Conservation (phyloP, 129 eudicot species). For the Pittosporum tobira region DNA sequence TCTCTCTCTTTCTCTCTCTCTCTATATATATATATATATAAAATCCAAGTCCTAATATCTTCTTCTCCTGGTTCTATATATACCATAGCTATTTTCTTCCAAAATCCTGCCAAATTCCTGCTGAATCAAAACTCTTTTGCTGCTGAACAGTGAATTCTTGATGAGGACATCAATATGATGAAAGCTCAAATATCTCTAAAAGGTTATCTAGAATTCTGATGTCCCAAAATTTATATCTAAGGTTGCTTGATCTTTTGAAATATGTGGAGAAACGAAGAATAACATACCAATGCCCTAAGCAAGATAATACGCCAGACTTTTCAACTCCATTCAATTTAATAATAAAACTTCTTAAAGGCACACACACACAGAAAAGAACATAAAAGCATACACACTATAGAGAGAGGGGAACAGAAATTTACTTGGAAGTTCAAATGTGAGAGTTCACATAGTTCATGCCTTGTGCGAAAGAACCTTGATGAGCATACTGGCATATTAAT, state of each 20-base stretch:
- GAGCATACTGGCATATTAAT: slow-evolving; percentile 52
- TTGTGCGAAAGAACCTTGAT: slow-evolving; percentile 69
- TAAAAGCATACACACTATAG: neutral
- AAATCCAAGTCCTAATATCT: too few species aligned
- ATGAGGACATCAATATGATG: too few species aligned
- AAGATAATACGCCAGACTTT: neutral
- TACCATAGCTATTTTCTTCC: too few species aligned
- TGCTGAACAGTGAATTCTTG: too few species aligned
- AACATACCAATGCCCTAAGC: neutral
- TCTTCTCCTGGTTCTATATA: too few species aligned
- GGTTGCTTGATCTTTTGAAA: neutral
- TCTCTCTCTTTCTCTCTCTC: too few species aligned
- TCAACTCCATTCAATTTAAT: neutral
- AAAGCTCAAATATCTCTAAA: neutral
- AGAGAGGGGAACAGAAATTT: slow-evolving; percentile 15
- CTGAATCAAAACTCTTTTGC: too few species aligned
- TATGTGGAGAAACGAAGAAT: neutral
- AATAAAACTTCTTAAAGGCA: too few species aligned
- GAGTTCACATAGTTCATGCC: slow-evolving; percentile 66
- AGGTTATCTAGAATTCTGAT: neutral
- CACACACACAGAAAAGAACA: neutral
- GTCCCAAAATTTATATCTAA: neutral
- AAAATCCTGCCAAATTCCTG: too few species aligned
- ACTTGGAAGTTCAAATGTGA: slow-evolving; percentile 42
- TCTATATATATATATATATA: too few species aligned